phyloP scores from a whole-genome alignment of 768 basidiomycete genomes.

The Tricholoma furcatifolium region DNA sequence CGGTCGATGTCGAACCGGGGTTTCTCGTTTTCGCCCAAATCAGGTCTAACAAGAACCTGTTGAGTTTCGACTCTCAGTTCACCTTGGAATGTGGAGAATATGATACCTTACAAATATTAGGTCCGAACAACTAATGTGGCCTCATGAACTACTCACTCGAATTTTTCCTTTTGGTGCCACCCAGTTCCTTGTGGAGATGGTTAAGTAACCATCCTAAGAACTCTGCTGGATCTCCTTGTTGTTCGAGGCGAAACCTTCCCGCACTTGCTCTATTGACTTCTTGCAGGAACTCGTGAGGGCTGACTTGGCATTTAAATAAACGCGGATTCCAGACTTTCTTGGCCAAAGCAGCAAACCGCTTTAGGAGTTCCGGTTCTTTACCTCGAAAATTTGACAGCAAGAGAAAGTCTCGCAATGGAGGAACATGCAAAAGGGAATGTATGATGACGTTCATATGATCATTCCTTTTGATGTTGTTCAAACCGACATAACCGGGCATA shows the following conservation, averaged over 20 bases:
- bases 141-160: slow-evolving; percentile 63
- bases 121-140: slow-evolving; percentile 15
- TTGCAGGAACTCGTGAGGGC: slow-evolving; percentile 98
- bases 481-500: slow-evolving; percentile 89
- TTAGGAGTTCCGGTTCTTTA: slow-evolving; percentile 84
- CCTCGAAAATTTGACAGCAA: slow-evolving; percentile 71
- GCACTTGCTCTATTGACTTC: slow-evolving; percentile 89
- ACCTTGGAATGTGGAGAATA: slow-evolving; percentile 93
- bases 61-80: slow-evolving; percentile 92
- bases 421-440: slow-evolving; percentile 87
- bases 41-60: slow-evolving; percentile 83
- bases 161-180: slow-evolving; percentile 89
- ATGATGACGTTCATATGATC: slow-evolving; percentile 98
- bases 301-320: slow-evolving; percentile 96
- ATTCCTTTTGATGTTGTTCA: slow-evolving; percentile 97
- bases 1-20: slow-evolving; percentile 94
- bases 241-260: slow-evolving; percentile 90
- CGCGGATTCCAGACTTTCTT: slow-evolving; percentile 97
- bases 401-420: slow-evolving; percentile 85
- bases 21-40: slow-evolving; percentile 71
- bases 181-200: slow-evolving; percentile 87
- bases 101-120: slow-evolving; percentile 58
- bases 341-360: slow-evolving; percentile 81
- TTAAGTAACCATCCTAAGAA: slow-evolving; percentile 96
- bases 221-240: slow-evolving; percentile 95